Base-by-base conservation (phyloP, 495 filamentous ascomycete species). In the Penicillium parvum region DNA sequence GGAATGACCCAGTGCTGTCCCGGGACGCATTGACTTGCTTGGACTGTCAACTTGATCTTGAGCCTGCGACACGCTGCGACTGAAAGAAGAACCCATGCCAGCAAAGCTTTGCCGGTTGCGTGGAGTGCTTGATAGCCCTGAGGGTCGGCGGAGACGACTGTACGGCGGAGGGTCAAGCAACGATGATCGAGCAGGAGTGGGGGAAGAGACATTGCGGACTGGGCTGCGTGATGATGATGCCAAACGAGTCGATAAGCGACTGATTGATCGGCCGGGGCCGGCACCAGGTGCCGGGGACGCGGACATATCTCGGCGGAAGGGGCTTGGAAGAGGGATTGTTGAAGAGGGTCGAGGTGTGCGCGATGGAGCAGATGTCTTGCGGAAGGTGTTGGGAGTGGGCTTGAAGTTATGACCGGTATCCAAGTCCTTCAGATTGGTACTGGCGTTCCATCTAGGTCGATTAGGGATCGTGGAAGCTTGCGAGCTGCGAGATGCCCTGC, bases 361-460 rank as follows among this genome's bases (percentile, higher is more conserved):
- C 16, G 50, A 35, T 5, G 67, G 62, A 18, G 65, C 48, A 3
- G 66, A 65, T 20, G 53, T 46, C 39, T 81, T 85, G 32, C 78
- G 71, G 53, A 83, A 76, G 9, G 82, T 75, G 45, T 75, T 78
- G 7, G 83, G 78, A 1, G 79, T 84, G 9, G 81, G 80, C 58
- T 81, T 85, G 61, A 81, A 85, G 53, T 79, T 81, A 58, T 87
- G 82, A 16, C 84, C 81, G 11, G 80, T 77, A 21, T 84, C 72
- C 16, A 82, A 71, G 42, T 85, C 79, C 4, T 72, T 74, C 34
- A 83, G 79, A 55, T 88, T 92, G 9, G 78, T 80, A 25, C 83
- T 87, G 5, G 57, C 45, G 57, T 85, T 95, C 90, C 90, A 96
- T 38, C 83, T 77, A 10, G 90, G 90, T 27, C 84, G 79, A 51